Base-by-base conservation (phyloP, 1,284 basidiomycete genomes). In the Marasmius sp. region DNA sequence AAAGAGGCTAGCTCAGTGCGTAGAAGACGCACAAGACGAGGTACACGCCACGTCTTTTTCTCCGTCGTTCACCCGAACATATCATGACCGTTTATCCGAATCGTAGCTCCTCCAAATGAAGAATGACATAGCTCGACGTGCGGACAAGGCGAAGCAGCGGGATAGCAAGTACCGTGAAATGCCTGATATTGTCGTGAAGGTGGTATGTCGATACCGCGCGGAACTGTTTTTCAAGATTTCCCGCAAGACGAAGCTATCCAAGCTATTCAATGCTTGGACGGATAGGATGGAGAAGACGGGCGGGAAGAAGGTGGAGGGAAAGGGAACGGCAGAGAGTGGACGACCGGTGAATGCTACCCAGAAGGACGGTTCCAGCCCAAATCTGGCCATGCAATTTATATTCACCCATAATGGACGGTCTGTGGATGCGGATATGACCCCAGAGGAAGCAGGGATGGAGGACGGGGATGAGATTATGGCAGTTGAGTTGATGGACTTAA, bases 201-300 rank as follows among this genome's bases (percentile, higher is more conserved):
- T 94, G 66, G 81, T 90, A 52, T 93, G 92, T 75, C 88, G 89
- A 67, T 93, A 93, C 73, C 88, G 92, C 50, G 91, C 91, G 3
- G 92, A 94, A 71, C 81, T 94, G 47, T 93, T 91, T 79, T 94
- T 94, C 83, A 93, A 92, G 75, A 92, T 94, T 68, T 90, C 89
- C 36, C 87, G 92, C 71, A 93, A 93, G 76, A 92, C 89, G 41
- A 93, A 92, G 72, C 79, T 94, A 38, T 85, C 87, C 54, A 82
- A 88, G 61, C 80, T 93, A 61, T 92, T 93, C 74, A 87, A 85
- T 67, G 88, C 91, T n/a, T 93, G 92, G 91, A 92, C 89, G 38
- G 89, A 91, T 58, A 81, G 92, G 65, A 93, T 94, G 92, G 91
- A 92, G 70, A 77, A 77, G 59, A 70, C 75, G 48, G 69, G 72